Conservation (phyloP, 164 flowering plant species). For the Magnolia kwangsiensis region DNA sequence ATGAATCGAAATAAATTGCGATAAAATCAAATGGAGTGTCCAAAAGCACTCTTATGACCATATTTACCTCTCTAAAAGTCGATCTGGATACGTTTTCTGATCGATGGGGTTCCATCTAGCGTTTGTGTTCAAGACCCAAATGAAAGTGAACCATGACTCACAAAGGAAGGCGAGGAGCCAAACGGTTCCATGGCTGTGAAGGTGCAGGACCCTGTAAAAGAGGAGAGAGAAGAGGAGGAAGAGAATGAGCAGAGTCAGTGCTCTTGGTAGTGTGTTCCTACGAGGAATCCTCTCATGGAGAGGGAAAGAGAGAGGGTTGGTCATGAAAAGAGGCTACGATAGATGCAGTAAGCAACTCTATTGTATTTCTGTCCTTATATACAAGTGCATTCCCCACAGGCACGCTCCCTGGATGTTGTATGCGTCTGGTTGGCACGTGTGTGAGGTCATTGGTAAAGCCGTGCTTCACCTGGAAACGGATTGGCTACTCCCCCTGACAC, state of each 20-base stretch:
- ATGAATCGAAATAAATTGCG: neutral
- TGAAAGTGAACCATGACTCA: slow-evolving; percentile 57
- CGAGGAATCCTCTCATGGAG: slow-evolving; percentile 7
- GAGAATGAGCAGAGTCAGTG: slow-evolving; percentile 25
- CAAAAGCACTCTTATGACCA: neutral
- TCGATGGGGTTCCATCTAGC: slow-evolving; percentile 41
- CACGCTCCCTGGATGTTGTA: too few species aligned
- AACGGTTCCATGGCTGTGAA: slow-evolving; percentile 21
- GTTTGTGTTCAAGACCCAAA: slow-evolving; percentile 32
- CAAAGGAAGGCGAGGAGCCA: slow-evolving; percentile 50
- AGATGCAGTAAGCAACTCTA: too few species aligned
- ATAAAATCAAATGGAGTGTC: neutral
- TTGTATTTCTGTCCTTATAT: too few species aligned
- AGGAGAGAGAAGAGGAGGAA: slow-evolving; percentile 46
- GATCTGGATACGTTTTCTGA: slow-evolving; percentile 39
- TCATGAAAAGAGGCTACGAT: neutral
- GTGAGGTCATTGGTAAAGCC: too few species aligned
- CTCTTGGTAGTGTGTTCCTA: slow-evolving; percentile 22
- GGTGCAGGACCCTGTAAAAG: slow-evolving; percentile 29
- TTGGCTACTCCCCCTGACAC: too few species aligned
- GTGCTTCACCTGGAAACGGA: too few species aligned
- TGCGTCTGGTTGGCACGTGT: too few species aligned
- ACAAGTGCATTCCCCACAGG: too few species aligned
- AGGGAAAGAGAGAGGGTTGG: neutral
- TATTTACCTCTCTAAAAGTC: slow-evolving; percentile 32